Conservation (phyloP, 257 asterid genomes). For the Plantago major region DNA sequence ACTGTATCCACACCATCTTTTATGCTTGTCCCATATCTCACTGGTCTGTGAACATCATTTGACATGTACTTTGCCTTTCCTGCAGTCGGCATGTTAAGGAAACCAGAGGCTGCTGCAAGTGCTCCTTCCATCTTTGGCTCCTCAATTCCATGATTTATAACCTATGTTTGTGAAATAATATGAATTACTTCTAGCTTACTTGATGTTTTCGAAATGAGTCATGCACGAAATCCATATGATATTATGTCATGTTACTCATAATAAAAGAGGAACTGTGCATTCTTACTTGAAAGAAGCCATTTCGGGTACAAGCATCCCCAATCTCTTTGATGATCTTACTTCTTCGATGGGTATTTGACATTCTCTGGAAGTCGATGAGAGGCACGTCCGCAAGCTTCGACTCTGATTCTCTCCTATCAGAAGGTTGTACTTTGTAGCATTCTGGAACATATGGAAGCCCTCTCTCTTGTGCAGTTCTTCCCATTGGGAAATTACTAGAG, state of each 20-base stretch:
- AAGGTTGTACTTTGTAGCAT: constrained; percentile 26
- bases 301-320: constrained; percentile 26
- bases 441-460: constrained; percentile 33
- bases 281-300: constrained; percentile 51
- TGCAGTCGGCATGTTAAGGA: constrained; percentile 30
- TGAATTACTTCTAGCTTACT: too few relatives aligned
- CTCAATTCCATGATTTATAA: constrained; percentile 44
- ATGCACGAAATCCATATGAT: background rate
- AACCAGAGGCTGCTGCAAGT: constrained; percentile 23
- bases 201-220: too few relatives aligned
- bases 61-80: constrained; percentile 40
- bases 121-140: constrained; percentile 33
- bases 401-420: constrained; percentile 4
- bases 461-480: constrained; percentile 36
- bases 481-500: constrained; percentile 29
- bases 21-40: constrained; percentile 40
- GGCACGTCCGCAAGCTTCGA: constrained; percentile 17
- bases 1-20: constrained; percentile 37
- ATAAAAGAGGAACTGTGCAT: background rate
- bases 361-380: constrained; percentile 27
- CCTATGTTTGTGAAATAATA: constrained; percentile 15
- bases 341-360: constrained; percentile 19
- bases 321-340: constrained; percentile 21
- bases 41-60: constrained; percentile 30
- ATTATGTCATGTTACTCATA: background rate